Base-by-base conservation (phyloP, 805 yeast genomes). In the Yamadazyma endophytica region DNA sequence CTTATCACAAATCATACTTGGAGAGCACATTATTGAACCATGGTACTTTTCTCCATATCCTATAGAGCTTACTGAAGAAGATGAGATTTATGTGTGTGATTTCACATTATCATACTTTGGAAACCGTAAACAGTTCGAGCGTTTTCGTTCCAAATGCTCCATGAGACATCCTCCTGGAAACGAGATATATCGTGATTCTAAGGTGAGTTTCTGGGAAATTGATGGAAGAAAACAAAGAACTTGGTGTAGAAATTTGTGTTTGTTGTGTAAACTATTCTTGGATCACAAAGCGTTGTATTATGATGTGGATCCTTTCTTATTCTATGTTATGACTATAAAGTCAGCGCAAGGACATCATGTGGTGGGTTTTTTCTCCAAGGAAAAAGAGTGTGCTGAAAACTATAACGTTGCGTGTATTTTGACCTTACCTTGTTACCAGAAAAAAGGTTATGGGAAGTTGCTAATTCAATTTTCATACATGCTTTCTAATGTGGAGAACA, bases 21-120 rank as follows among this genome's bases (percentile, higher is more conserved):
- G 98, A 1, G 82, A 82, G 41, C 87, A 79, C 56, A 83, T 84
- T 45, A 87, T 92, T 32, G 99, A 92, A 55, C 98, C 99, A 2
- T 92, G 99, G 99, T 92, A 92, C 59, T 92, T 92, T 50, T 84
- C 96, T 2, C 97, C 99, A 1, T 92, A 92, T 55, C 99, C 99
- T 0, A 70, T 87, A 11, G 98, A 92, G 53, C 70, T 88, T 34
- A 87, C 97, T 0, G 97, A 92, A 47, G 92, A 82, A 43, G 97
- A 90, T 54, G 79, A 75, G 33, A 74, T 92, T 15, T 92, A 82
- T 54, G 82, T 92, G 27, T 92, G 96, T 59, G 97, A 89, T 58
- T 92, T 84, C 54, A 79, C 96, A 2, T 58, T 92, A 37, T 78
- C 85, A 37, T 92, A 86, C 58, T 92, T 86, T 60, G 92, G 95